These are phyloP conservation scores for cucumber (Cucumis sativus) DNA, from an alignment of 306 rosid species.

Conservation along the genomic window Cucumber_9930_V3 NC_026656.2:21578501-21579000, in stretches of 20 bases:
- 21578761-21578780: background rate
- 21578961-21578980: background rate
- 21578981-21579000: background rate
- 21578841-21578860: background rate
- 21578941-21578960: background rate
- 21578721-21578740: background rate
- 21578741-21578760: background rate
- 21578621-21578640: background rate
- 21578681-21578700: background rate
- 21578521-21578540: constrained; percentile 54
- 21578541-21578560: constrained; percentile 37
- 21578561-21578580: constrained; percentile 27
- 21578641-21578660: background rate
- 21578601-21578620: background rate
- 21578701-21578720: background rate
- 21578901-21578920: background rate
- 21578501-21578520: constrained; percentile 39
- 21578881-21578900: background rate
- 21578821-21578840: background rate
- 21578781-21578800: background rate
- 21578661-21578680: background rate
- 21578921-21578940: background rate
- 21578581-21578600: background rate
- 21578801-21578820: background rate
- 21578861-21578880: background rate